Conservation (phyloP, 768 basidiomycete species). For the Lyophyllum decastes region DNA sequence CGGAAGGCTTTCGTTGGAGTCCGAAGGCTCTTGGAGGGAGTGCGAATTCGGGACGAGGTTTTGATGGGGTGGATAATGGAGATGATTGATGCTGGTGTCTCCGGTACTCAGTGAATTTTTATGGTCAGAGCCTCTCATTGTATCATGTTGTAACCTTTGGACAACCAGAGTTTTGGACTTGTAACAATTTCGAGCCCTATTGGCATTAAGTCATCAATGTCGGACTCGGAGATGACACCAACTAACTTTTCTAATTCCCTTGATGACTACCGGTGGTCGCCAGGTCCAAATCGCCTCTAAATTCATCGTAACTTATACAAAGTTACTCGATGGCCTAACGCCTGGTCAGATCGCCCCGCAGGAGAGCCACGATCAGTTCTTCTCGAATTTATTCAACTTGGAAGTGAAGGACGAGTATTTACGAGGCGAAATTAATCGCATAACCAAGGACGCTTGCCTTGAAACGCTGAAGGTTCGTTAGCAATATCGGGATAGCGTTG, state of each 20-base stretch:
- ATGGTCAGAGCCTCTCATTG: neutral
- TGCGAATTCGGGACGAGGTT: constrained; percentile 65
- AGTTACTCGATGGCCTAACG: constrained; percentile 51
- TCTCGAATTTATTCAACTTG: constrained; percentile 51
- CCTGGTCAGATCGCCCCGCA: constrained; percentile 46
- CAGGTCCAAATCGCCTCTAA: constrained; percentile 39
- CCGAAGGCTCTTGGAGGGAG: constrained; percentile 59
- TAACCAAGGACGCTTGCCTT: constrained; percentile 53
- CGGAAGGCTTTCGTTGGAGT: constrained; percentile 69
- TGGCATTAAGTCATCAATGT: neutral
- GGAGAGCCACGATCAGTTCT: constrained; percentile 48
- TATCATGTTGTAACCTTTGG: neutral
- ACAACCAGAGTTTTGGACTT: neutral
- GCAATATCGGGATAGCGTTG: neutral
- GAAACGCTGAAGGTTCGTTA: constrained; percentile 51
- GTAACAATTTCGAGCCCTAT: neutral
- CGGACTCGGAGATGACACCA: neutral
- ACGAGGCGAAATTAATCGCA: constrained; percentile 34
- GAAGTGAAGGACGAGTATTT: constrained; percentile 53
- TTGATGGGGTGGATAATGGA: constrained; percentile 61
- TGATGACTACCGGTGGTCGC: constrained; percentile 18
- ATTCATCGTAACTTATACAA: constrained; percentile 46
- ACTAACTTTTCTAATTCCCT: neutral
- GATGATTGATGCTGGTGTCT: constrained; percentile 53
- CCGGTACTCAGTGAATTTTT: constrained; percentile 11